Conservation (phyloP, 2,329 filamentous ascomycete genomes). For the Cladosporium sp. region DNA sequence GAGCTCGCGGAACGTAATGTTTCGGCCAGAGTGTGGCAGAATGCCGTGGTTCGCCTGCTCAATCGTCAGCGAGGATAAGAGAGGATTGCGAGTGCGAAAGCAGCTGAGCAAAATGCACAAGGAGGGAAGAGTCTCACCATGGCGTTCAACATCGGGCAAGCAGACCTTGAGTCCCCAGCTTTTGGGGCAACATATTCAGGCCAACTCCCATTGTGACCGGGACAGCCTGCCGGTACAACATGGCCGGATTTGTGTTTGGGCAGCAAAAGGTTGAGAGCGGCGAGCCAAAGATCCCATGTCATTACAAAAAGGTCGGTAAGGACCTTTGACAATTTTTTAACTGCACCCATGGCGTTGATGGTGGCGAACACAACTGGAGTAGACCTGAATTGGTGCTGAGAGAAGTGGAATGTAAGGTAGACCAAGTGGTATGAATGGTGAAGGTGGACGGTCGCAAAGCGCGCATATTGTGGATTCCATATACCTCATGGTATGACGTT, state of each 20-base stretch:
- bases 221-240: conserved; percentile 30
- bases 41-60: conserved; percentile 23
- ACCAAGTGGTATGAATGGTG: too few relatives aligned
- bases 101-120: not conserved
- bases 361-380: too few relatives aligned
- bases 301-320: conserved; percentile 34
- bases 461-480: too few relatives aligned
- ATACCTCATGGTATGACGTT: too few relatives aligned
- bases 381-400: too few relatives aligned
- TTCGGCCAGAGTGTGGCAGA: conserved; percentile 25
- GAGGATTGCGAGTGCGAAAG: not conserved
- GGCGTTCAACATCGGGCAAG: conserved; percentile 26
- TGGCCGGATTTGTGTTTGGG: conserved; percentile 32
- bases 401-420: too few relatives aligned
- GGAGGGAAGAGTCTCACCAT: conserved; percentile 16
- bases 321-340: conserved; percentile 7
- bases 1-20: conserved; percentile 23
- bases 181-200: conserved; percentile 33
- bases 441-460: too few relatives aligned
- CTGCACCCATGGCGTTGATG: not conserved
- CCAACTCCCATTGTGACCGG: conserved; percentile 33
- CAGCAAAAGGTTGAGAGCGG: conserved; percentile 33
- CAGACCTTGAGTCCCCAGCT: conserved; percentile 30
- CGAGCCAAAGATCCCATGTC: conserved; percentile 35
- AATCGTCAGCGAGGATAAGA: not conserved